Conservation (phyloP, 2,329 filamentous ascomycete genomes). For the Triangularia setosa region DNA sequence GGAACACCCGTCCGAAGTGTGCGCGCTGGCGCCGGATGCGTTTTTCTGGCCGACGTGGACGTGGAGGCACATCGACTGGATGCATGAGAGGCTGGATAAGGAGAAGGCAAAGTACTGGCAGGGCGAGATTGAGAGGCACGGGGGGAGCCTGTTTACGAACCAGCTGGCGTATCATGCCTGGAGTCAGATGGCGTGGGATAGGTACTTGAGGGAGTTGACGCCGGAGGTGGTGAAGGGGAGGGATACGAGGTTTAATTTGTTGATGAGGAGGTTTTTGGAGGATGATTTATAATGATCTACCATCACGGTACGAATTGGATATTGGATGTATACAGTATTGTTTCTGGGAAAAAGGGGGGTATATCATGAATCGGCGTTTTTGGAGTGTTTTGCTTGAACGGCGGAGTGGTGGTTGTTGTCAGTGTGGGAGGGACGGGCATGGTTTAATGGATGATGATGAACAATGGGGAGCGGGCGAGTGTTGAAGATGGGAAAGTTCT, state of each 20-base stretch:
- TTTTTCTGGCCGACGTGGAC: constrained; percentile 43
- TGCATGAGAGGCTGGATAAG: constrained; percentile 33
- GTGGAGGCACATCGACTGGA: constrained; percentile 36
- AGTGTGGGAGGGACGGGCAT: no score
- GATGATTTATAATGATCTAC: constrained; percentile 17
- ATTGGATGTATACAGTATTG: no score
- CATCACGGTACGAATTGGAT: no score
- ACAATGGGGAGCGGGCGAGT: not conserved
- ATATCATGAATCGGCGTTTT: not conserved
- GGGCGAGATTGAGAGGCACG: constrained; percentile 30
- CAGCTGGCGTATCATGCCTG: constrained; percentile 39
- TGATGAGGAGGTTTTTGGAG: constrained; percentile 31
- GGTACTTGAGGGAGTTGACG: constrained; percentile 33
- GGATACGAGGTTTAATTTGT: constrained; percentile 37
- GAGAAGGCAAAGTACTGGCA: constrained; percentile 31
- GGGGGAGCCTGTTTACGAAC: constrained; percentile 33
- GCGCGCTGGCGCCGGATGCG: constrained; percentile 33
- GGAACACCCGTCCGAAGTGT: constrained; percentile 29
- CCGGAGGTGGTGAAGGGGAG: constrained; percentile 30
- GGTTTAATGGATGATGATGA: not conserved
- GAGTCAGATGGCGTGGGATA: constrained; percentile 37
- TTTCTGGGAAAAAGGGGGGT: not conserved
- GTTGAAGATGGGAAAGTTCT: no score
- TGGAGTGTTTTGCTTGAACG: not conserved
- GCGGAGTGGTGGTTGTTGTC: no score